phyloP scores from a whole-genome alignment of 2,329 filamentous ascomycete species.

The Apiospora aurea region DNA sequence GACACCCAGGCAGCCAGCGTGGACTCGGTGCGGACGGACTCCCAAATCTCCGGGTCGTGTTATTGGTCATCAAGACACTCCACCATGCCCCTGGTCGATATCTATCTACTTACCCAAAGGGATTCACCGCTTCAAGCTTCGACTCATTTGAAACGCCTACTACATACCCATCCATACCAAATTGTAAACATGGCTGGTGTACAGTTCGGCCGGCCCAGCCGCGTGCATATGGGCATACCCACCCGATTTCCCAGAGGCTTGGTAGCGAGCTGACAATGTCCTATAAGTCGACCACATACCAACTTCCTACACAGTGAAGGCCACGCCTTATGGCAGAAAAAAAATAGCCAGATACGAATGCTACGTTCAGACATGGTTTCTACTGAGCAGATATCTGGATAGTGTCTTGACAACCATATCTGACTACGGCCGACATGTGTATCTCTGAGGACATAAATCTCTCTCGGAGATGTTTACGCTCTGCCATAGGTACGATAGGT shows the following conservation, averaged over 20 bases:
- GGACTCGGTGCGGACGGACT: neutral
- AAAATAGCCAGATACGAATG: neutral
- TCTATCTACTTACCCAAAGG: neutral
- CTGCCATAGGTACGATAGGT: neutral
- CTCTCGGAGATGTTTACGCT: neutral
- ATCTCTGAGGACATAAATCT: neutral
- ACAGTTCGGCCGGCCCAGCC: neutral
- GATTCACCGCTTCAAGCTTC: slow-evolving; percentile 2
- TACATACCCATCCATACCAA: neutral
- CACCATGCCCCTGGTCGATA: neutral
- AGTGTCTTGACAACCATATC: neutral
- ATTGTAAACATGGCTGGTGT: neutral
- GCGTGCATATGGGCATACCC: no score
- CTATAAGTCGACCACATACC: neutral
- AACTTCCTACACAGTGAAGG: neutral
- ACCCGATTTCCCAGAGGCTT: neutral
- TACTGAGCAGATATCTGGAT: neutral
- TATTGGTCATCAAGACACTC: slow-evolving; percentile 5
- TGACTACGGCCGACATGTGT: neutral
- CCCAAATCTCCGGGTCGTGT: neutral
- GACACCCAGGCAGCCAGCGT: neutral
- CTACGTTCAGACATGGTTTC: neutral
- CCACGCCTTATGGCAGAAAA: neutral
- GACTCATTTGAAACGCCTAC: neutral
- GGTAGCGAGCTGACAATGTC: neutral